Conservation (phyloP, 2,329 filamentous ascomycete species). For the Botrytis tulipae region DNA sequence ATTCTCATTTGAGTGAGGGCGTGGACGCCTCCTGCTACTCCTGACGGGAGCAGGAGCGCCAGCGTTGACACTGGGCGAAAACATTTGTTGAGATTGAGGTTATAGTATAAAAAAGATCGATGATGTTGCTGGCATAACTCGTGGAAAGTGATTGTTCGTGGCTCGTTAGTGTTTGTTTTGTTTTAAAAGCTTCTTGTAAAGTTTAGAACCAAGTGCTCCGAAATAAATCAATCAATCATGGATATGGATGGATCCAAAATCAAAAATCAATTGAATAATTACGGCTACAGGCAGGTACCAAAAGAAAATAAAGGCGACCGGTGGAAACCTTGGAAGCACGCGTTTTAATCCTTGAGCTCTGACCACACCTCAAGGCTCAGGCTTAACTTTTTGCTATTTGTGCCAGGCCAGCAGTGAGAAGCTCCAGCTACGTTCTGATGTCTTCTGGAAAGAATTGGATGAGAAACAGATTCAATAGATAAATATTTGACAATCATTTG, state of each 20-base stretch:
- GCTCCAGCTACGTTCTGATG: background rate
- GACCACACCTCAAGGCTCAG: background rate
- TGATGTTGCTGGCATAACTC: slow-evolving; percentile 8
- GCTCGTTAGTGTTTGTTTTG: background rate
- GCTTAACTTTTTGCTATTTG: background rate
- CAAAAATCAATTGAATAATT: slow-evolving; percentile 2
- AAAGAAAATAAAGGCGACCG: slow-evolving; percentile 1
- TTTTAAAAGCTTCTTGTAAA: slow-evolving; percentile 6
- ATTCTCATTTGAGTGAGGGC: slow-evolving; percentile 56
- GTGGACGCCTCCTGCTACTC: slow-evolving; percentile 57
- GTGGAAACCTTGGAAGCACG: slow-evolving; percentile 5
- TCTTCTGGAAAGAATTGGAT: background rate
- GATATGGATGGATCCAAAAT: background rate
- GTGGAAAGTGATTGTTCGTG: background rate
- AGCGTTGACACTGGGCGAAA: slow-evolving; percentile 52
- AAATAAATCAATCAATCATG: slow-evolving; percentile 6
- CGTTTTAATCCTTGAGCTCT: slow-evolving; percentile 6
- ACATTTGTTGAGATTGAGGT: slow-evolving; percentile 47
- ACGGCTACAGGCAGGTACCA: background rate
- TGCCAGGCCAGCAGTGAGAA: background rate
- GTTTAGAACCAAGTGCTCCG: slow-evolving; percentile 3
- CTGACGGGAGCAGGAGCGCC: slow-evolving; percentile 56
- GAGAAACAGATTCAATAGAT: background rate
- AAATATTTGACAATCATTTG: background rate
- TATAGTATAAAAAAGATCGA: background rate